Conservation (phyloP, 2,329 filamentous ascomycete species). For the Arachnopeziza araneosa region DNA sequence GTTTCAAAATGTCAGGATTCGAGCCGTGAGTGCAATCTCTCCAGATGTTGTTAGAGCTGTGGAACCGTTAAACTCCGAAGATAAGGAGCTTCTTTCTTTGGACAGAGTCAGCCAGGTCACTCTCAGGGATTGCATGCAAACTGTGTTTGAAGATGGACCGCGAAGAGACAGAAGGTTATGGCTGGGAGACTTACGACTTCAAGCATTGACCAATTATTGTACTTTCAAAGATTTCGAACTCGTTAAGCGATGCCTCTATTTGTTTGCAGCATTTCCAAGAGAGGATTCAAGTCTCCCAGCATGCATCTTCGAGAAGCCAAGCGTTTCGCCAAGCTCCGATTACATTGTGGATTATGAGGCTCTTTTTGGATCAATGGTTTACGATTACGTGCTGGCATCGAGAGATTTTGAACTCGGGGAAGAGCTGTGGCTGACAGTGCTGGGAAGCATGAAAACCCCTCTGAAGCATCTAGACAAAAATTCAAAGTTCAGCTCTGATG, state of each 20-base stretch:
- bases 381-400: conserved; percentile 31
- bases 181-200: conserved; percentile 34
- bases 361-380: conserved; percentile 30
- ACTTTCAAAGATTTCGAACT: conserved; percentile 32
- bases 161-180: conserved; percentile 34
- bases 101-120: conserved; percentile 31
- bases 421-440: conserved; percentile 30
- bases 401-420: conserved; percentile 27
- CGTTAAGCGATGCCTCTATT: conserved; percentile 33
- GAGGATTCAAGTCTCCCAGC: conserved; percentile 32
- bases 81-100: conserved; percentile 24
- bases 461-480: conserved; percentile 24
- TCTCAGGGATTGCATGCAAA: conserved; percentile 36
- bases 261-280: conserved; percentile 32
- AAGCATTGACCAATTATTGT: conserved; percentile 34
- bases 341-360: conserved; percentile 36
- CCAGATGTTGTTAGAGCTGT: conserved; percentile 12
- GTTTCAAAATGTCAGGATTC: conserved; percentile 27
- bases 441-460: conserved; percentile 27
- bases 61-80: conserved; percentile 8
- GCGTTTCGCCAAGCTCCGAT: conserved; percentile 27
- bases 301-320: conserved; percentile 32
- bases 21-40: conserved; percentile 28
- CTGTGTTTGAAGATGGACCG: conserved; percentile 36
- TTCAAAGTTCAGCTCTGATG: conserved; percentile 17